phyloP scores from a whole-genome alignment of 2,329 filamentous ascomycete genomes.

The Claviceps sorghi region DNA sequence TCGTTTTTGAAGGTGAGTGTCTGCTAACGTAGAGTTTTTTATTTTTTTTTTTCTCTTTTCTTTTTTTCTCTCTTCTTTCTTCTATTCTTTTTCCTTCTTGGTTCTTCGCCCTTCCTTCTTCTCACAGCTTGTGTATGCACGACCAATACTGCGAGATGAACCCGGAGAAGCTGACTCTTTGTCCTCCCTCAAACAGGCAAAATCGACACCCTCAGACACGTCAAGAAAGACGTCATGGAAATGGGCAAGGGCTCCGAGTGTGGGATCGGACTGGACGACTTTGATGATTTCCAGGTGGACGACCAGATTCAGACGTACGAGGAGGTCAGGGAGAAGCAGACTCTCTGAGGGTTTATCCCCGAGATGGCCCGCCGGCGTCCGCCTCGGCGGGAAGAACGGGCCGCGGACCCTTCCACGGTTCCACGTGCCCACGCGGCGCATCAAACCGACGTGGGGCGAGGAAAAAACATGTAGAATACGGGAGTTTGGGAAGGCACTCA shows the following conservation, averaged over 20 bases:
- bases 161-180: not conserved
- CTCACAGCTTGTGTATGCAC: no score
- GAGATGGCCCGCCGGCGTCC: no score
- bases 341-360: no score
- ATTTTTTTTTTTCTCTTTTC: not conserved
- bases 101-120: no score
- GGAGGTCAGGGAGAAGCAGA: slow-evolving; percentile 57
- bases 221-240: slow-evolving; percentile 80
- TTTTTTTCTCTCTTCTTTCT: slow-evolving; percentile 1
- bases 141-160: not conserved
- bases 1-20: slow-evolving; percentile 66
- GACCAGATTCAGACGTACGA: slow-evolving; percentile 85
- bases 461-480: not conserved
- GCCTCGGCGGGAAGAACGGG: not conserved
- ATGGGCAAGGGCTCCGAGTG: slow-evolving; percentile 92
- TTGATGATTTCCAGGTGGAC: slow-evolving; percentile 62
- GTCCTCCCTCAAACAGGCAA: slow-evolving; percentile 39
- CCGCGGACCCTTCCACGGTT: no score
- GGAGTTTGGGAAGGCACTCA: not conserved
- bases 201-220: slow-evolving; percentile 71
- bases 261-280: slow-evolving; percentile 70
- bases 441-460: no score
- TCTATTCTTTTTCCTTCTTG: not conserved
- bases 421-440: no score
- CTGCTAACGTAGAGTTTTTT: not conserved